Conservation (phyloP, 805 yeast genomes). For the Lipomyces kockii region DNA sequence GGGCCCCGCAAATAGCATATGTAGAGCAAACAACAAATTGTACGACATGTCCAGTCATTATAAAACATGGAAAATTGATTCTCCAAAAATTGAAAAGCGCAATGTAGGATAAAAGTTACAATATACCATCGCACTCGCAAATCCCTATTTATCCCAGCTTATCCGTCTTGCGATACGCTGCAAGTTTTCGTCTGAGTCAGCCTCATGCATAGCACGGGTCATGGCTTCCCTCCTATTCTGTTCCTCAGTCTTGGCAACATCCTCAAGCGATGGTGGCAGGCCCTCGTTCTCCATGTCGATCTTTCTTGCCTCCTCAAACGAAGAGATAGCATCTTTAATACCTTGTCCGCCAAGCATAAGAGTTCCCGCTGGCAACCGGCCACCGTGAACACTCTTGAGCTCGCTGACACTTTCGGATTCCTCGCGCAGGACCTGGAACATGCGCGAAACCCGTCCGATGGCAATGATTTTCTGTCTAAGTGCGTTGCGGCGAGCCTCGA, state of each 20-base stretch:
- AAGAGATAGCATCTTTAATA: slow-evolving; percentile 64
- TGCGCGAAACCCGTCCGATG: slow-evolving; percentile 92
- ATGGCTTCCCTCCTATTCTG: slow-evolving; percentile 50
- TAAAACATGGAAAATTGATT: not conserved
- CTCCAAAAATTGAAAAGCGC: not conserved
- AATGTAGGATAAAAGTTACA: not conserved
- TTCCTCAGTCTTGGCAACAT: slow-evolving; percentile 53
- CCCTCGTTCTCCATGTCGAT: slow-evolving; percentile 86
- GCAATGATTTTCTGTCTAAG: slow-evolving; percentile 88
- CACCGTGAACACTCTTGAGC: slow-evolving; percentile 64
- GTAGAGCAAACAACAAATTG: not conserved
- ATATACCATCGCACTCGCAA: not conserved
- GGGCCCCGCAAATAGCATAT: too few species aligned
- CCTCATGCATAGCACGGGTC: slow-evolving; percentile 25
- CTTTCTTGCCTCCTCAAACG: slow-evolving; percentile 81
- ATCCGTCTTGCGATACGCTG: slow-evolving; percentile 31
- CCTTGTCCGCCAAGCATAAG: slow-evolving; percentile 83
- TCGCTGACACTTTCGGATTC: slow-evolving; percentile 86
- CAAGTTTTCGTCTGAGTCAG: slow-evolving; percentile 29
- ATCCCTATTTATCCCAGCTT: slow-evolving; percentile 10
- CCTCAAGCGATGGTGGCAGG: slow-evolving; percentile 78
- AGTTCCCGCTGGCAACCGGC: slow-evolving; percentile 89
- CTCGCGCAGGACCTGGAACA: slow-evolving; percentile 86
- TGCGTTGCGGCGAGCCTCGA: slow-evolving; percentile 52
- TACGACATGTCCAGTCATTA: not conserved